Evolutionary conservation across 768 basidiomycete genomes (phyloP).

Genomic region (Daedaleopsis sinensis): DNA sequence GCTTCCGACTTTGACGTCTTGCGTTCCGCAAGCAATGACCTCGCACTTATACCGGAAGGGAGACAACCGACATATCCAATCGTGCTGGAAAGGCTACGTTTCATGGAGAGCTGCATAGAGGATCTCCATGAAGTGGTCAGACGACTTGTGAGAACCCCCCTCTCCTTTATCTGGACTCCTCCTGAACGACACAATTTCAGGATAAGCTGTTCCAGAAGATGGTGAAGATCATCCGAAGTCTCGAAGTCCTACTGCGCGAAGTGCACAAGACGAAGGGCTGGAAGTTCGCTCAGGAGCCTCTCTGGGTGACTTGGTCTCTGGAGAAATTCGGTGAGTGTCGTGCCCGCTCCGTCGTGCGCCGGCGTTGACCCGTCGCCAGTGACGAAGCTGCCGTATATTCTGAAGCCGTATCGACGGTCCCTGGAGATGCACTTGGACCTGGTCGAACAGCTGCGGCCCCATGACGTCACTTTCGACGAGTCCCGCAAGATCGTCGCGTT

Average conservation of each 20-base stretch:
- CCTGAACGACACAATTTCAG: conserved; percentile 39
- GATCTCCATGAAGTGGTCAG: conserved; percentile 59
- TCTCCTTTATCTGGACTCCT: background rate
- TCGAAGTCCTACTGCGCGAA: conserved; percentile 68
- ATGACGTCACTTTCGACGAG: conserved; percentile 70
- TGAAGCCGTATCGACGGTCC: conserved; percentile 70
- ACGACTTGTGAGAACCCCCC: conserved; percentile 61
- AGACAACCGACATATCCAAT: conserved; percentile 59
- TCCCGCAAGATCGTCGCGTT: conserved; percentile 62
- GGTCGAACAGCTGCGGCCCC: conserved; percentile 59
- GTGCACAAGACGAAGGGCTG: conserved; percentile 74
- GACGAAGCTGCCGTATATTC: conserved; percentile 53
- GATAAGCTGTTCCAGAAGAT: conserved; percentile 73
- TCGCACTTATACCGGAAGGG: conserved; percentile 54
- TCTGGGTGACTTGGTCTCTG: conserved; percentile 84
- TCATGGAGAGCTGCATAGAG: conserved; percentile 67
- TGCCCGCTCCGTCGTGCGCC: background rate
- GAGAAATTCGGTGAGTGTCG: conserved; percentile 70
- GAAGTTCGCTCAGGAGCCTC: conserved; percentile 70
- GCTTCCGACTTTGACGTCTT: background rate
- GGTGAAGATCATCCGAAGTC: conserved; percentile 59
- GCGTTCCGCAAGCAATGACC: conserved; percentile 53
- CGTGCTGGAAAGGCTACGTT: conserved; percentile 63
- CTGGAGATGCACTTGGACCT: conserved; percentile 58
- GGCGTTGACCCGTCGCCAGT: conserved; percentile 40